Evolutionary conservation across 768 basidiomycete genomes (phyloP).

Genomic region (Lentinula sp.): DNA sequence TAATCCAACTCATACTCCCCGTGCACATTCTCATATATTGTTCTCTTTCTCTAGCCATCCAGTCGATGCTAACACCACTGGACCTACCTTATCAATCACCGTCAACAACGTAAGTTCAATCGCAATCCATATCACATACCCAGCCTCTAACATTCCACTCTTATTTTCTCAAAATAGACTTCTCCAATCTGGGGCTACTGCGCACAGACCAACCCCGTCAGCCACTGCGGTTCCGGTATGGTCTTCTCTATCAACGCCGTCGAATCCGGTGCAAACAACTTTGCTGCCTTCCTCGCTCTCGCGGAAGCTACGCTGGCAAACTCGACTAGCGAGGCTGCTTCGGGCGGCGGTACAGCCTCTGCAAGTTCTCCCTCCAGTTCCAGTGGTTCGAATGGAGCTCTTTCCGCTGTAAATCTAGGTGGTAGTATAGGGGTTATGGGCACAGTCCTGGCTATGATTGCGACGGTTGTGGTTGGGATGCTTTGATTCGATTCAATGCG

Average conservation of each 20-base stretch:
- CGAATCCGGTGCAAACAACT: constrained; percentile 43
- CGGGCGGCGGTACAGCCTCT: background rate
- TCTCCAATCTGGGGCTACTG: constrained; percentile 58
- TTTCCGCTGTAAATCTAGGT: background rate
- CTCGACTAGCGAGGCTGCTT: background rate
- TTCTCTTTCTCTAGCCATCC: constrained; percentile 27
- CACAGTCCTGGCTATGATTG: background rate
- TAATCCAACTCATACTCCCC: background rate
- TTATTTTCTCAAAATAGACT: constrained; percentile 20
- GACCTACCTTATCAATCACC: constrained; percentile 38
- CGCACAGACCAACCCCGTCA: constrained; percentile 44
- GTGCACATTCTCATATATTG: background rate
- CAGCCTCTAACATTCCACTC: background rate
- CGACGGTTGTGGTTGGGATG: background rate
- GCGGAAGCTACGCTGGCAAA: constrained; percentile 14
- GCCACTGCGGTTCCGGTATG: constrained; percentile 38
- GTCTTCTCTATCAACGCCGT: constrained; percentile 58
- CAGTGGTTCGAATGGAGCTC: background rate
- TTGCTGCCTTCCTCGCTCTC: constrained; percentile 39
- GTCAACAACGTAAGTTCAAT: constrained; percentile 35
- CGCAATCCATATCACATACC: background rate
- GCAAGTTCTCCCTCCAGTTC: background rate
- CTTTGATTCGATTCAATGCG: no score
- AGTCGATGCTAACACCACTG: constrained; percentile 30
- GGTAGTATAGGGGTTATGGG: background rate